These are phyloP conservation scores for Cetraspora pellucida DNA, from an alignment of 192 early-diverging fungal species.

Conservation along the genomic window DNA sequence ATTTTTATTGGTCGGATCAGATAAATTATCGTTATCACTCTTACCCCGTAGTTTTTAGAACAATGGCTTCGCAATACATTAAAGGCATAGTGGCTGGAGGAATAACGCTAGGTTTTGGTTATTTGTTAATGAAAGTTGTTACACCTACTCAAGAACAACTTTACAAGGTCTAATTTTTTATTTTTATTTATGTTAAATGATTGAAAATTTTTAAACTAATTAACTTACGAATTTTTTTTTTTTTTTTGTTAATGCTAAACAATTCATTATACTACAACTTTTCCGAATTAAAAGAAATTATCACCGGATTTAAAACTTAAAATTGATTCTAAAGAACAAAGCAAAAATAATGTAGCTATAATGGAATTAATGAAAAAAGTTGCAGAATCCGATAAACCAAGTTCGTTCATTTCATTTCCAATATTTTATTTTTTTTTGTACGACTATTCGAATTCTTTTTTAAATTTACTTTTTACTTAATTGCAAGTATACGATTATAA, in stretches of 20 bases:
- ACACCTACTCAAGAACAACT: not conserved
- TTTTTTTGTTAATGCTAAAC: not conserved
- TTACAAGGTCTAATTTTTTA: not conserved
- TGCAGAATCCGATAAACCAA: not conserved
- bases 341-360: not conserved
- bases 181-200: not conserved
- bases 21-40: too few relatives aligned
- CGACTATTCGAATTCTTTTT: not conserved
- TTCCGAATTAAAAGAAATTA: not conserved
- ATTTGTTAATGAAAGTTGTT: not conserved
- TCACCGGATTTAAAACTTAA: not conserved
- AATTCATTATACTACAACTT: not conserved
- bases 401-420: not conserved
- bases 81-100: conserved; percentile 1
- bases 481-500: not conserved
- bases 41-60: too few relatives aligned
- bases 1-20: too few relatives aligned
- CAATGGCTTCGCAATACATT: not conserved
- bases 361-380: conserved; percentile 3
- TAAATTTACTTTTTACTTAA: not conserved
- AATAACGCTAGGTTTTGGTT: conserved; percentile 4
- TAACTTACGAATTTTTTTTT: too few relatives aligned
- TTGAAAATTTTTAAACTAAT: not conserved
- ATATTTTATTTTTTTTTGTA: not conserved
- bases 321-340: not conserved